These are phyloP conservation scores for Penicillium sp. DNA, from an alignment of 2,329 filamentous ascomycete genomes.

Conservation along the genomic window DNA sequence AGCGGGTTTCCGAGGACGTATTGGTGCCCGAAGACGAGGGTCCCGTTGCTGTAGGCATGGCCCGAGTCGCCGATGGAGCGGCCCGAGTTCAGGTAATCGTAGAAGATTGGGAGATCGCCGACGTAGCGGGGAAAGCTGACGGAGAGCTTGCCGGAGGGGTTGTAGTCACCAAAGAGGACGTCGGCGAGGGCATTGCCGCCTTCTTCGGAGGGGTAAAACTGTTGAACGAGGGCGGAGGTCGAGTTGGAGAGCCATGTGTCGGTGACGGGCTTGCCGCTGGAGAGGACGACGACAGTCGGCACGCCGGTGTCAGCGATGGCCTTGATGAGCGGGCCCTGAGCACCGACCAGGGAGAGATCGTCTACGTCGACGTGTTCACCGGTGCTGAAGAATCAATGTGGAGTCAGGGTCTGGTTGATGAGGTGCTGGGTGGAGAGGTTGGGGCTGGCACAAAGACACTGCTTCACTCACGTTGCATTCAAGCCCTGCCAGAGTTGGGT, in stretches of 20 bases:
- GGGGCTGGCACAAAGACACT: background rate
- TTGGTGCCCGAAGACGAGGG: conserved; percentile 63
- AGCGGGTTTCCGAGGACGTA: conserved; percentile 64
- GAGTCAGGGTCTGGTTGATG: background rate
- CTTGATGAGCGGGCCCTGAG: conserved; percentile 66
- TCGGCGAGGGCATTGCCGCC: conserved; percentile 68
- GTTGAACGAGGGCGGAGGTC: conserved; percentile 68
- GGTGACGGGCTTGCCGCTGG: conserved; percentile 70
- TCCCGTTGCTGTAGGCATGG: conserved; percentile 57
- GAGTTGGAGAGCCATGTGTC: conserved; percentile 70
- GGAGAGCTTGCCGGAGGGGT: conserved; percentile 66
- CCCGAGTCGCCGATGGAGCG: conserved; percentile 58
- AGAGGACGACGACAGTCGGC: conserved; percentile 68
- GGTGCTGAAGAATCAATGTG: conserved; percentile 42
- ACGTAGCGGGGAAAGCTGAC: conserved; percentile 69
- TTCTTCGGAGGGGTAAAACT: conserved; percentile 73
- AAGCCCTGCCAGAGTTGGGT: conserved; percentile 68
- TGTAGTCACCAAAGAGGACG: conserved; percentile 64
- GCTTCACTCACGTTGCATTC: conserved; percentile 60
- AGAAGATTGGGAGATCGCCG: conserved; percentile 68
- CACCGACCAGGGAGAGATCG: conserved; percentile 67
- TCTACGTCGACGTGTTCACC: conserved; percentile 72
- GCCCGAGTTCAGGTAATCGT: conserved; percentile 71
- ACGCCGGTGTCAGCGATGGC: conserved; percentile 68
- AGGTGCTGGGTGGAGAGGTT: background rate